phyloP scores from a whole-genome alignment of 495 filamentous ascomycete genomes.

The Thozetella sp. region DNA sequence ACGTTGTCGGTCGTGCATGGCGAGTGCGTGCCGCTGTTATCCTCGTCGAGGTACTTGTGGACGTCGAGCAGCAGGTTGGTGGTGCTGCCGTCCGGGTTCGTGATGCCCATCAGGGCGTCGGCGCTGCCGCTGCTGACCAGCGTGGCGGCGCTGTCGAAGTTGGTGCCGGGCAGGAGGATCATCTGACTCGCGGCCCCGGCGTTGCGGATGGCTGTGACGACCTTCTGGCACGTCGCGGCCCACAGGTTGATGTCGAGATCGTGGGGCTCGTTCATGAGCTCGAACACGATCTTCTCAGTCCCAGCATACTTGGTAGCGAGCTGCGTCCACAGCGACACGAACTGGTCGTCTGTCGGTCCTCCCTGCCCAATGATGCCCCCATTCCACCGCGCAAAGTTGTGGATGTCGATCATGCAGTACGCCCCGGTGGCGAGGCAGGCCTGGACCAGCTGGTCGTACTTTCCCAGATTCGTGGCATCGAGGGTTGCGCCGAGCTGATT shows the following conservation, averaged over 20 bases:
- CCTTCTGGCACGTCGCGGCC: slow-evolving; percentile 55
- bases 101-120: slow-evolving; percentile 49
- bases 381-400: slow-evolving; percentile 60
- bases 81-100: slow-evolving; percentile 54
- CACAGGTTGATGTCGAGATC: slow-evolving; percentile 47
- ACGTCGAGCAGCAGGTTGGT: slow-evolving; percentile 58
- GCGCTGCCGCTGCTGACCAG: slow-evolving; percentile 44
- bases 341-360: slow-evolving; percentile 56
- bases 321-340: slow-evolving; percentile 57
- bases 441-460: slow-evolving; percentile 59
- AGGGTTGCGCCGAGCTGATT: slow-evolving; percentile 40
- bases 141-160: slow-evolving; percentile 48
- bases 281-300: slow-evolving; percentile 54
- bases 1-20: slow-evolving; percentile 56
- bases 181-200: slow-evolving; percentile 59
- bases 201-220: slow-evolving; percentile 58
- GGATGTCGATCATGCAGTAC: slow-evolving; percentile 58
- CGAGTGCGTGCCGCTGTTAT: slow-evolving; percentile 54
- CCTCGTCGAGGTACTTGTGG: slow-evolving; percentile 56
- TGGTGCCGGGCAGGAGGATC: slow-evolving; percentile 47
- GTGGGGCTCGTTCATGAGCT: slow-evolving; percentile 67
- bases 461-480: slow-evolving; percentile 43
- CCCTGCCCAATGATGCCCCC: slow-evolving; percentile 60
- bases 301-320: slow-evolving; percentile 55
- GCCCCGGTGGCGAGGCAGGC: slow-evolving; percentile 58